Percentiles rank a stretch among this genome's conserved stretches.
phyloP scores from a whole-genome alignment of 768 basidiomycete species.

The Lactifluus rugatus region DNA sequence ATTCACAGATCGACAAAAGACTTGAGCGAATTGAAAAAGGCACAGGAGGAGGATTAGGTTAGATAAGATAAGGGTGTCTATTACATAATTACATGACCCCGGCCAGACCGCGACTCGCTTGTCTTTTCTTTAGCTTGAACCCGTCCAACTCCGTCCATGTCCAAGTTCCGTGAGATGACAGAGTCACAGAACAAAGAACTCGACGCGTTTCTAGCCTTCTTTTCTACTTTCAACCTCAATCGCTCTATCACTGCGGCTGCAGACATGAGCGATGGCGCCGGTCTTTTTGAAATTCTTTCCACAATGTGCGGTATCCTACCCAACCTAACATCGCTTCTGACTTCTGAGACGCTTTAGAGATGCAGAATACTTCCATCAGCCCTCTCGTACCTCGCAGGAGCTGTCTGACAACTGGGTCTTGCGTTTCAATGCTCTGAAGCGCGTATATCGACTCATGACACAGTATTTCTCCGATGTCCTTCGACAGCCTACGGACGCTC shows the following conservation, averaged over 20 bases:
- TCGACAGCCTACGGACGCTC: constrained; percentile 62
- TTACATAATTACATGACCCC: not conserved
- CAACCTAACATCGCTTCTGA: not conserved
- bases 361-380: constrained; percentile 63
- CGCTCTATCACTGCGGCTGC: constrained; percentile 50
- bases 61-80: not conserved
- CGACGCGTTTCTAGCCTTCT: constrained; percentile 75
- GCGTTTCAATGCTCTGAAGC: constrained; percentile 73
- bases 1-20: constrained; percentile 29
- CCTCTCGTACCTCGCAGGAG: constrained; percentile 47
- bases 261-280: constrained; percentile 74
- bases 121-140: not conserved
- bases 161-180: constrained; percentile 14
- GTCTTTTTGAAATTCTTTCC: constrained; percentile 65
- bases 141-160: not conserved
- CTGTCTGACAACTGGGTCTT: constrained; percentile 84
- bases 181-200: constrained; percentile 50
- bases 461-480: constrained; percentile 82
- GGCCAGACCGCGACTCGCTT: not conserved
- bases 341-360: constrained; percentile 41
- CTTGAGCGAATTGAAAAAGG: constrained; percentile 31
- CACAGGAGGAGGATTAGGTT: constrained; percentile 22
- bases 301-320: constrained; percentile 47
- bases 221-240: constrained; percentile 59
- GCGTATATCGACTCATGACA: constrained; percentile 78